Percentiles rank a stretch among this genome's conserved stretches.
Conservation (phyloP, 306 rosid species). For the Carpinus fangiana region DNA sequence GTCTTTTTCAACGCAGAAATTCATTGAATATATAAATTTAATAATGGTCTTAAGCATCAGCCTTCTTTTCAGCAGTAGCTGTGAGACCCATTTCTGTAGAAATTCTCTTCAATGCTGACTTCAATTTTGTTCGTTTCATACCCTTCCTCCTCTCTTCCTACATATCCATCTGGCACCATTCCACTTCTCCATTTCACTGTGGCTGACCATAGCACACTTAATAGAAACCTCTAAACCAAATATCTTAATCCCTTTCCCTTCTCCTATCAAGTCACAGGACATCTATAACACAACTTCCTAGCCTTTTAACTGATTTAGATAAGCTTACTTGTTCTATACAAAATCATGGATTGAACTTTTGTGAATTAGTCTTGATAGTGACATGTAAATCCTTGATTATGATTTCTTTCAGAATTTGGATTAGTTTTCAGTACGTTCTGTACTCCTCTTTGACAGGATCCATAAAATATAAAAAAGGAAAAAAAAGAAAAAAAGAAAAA, state of each 20-base stretch:
- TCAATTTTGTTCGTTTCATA: background rate
- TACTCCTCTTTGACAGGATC: background rate
- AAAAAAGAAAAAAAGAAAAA: too few species aligned
- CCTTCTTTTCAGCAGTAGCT: background rate
- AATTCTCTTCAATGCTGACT: background rate
- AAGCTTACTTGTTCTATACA: background rate
- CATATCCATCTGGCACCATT: background rate
- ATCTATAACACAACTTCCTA: background rate
- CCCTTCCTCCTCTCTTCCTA: background rate
- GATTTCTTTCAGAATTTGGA: background rate
- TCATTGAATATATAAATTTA: background rate
- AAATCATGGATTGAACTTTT: background rate
- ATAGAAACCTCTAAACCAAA: background rate
- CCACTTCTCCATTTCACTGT: conserved; percentile 6
- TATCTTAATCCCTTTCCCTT: background rate
- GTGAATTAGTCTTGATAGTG: background rate
- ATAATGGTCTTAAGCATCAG: background rate
- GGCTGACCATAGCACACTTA: background rate
- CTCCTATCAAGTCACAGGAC: background rate
- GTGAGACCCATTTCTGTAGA: background rate
- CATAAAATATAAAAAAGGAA: too few species aligned
- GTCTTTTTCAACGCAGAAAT: background rate
- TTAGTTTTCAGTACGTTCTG: background rate
- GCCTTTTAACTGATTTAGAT: background rate
- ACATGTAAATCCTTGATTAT: background rate